Percentiles rank a stretch among this genome's conserved stretches.
phyloP scores from a whole-genome alignment of 2,329 filamentous ascomycete species.

The Malbranchea cinnamomea region DNA sequence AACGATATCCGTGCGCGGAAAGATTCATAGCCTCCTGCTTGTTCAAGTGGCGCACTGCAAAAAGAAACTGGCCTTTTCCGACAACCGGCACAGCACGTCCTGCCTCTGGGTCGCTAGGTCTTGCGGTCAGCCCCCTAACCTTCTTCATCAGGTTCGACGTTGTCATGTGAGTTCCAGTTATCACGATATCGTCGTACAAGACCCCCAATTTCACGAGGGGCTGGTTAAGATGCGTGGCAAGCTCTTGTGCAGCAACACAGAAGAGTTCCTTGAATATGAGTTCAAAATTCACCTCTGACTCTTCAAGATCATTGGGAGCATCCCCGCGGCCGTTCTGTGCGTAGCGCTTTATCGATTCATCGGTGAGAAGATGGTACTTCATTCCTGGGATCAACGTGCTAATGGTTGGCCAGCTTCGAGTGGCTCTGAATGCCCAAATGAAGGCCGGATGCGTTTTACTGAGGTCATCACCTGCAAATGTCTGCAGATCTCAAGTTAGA shows the following conservation, averaged over 20 bases:
- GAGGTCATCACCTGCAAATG: conserved; percentile 57
- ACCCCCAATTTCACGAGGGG: conserved; percentile 49
- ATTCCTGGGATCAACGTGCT: conserved; percentile 55
- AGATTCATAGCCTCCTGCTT: conserved; percentile 48
- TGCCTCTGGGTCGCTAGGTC: conserved; percentile 27
- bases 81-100: conserved; percentile 26
- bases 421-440: conserved; percentile 74
- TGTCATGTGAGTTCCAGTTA: conserved; percentile 39
- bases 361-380: conserved; percentile 49
- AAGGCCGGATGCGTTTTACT: conserved; percentile 64
- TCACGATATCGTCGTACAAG: conserved; percentile 61
- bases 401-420: conserved; percentile 60
- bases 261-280: conserved; percentile 69
- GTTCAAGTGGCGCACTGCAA: conserved; percentile 53
- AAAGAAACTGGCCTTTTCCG: conserved; percentile 65
- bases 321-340: no score
- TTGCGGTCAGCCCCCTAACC: conserved; percentile 25
- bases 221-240: conserved; percentile 52
- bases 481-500: conserved; percentile 14
- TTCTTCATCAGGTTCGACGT: conserved; percentile 12
- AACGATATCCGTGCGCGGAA: conserved; percentile 61
- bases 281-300: conserved; percentile 55
- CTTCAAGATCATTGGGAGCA: conserved; percentile 33
- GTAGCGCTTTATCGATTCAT: conserved; percentile 34
- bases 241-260: conserved; percentile 60